A percentile compares a stretch with the other conserved stretches of the same genome.
These are phyloP conservation scores for Globisporangium uncinulatum DNA, from an alignment of 352 stramenopile genomes.

Conservation along the genomic window DNA sequence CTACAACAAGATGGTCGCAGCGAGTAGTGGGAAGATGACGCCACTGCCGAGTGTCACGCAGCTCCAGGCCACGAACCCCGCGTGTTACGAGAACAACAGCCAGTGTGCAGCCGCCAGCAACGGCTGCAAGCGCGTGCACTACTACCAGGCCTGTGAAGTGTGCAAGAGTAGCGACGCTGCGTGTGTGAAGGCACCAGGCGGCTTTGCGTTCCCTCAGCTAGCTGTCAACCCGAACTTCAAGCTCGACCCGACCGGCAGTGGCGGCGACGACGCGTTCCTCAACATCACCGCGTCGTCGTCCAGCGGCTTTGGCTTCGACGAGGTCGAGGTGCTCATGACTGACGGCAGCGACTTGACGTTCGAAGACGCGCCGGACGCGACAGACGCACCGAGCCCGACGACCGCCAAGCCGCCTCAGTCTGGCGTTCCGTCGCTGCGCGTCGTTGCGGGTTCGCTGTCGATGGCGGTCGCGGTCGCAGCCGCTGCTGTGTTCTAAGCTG, in stretches of 20 bases:
- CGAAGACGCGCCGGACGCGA: background rate
- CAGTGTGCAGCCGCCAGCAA: slow-evolving; percentile 31
- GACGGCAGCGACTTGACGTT: slow-evolving; percentile 4
- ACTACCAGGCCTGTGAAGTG: slow-evolving; percentile 55
- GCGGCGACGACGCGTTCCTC: slow-evolving; percentile 6
- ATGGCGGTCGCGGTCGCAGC: slow-evolving; percentile 2
- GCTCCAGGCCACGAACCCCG: slow-evolving; percentile 44
- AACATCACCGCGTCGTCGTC: slow-evolving; percentile 1
- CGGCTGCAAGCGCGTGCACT: slow-evolving; percentile 54
- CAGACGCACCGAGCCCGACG: background rate
- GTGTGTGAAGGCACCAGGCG: slow-evolving; percentile 28
- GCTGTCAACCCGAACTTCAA: slow-evolving; percentile 19
- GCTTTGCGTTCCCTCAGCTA: slow-evolving; percentile 46
- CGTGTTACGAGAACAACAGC: slow-evolving; percentile 64
- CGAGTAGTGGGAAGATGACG: slow-evolving; percentile 33
- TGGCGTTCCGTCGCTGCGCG: background rate
- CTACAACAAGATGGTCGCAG: slow-evolving; percentile 42
- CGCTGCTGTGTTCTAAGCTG: background rate
- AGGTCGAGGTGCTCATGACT: background rate
- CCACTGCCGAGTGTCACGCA: slow-evolving; percentile 33
- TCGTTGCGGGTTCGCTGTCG: background rate
- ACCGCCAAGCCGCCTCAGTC: background rate
- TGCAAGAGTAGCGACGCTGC: slow-evolving; percentile 26
- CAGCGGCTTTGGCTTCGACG: slow-evolving; percentile 3
- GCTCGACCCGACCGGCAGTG: slow-evolving; percentile 7